Evolutionary conservation across 257 asterid species (phyloP), one percentile per base, ranked within the genome.

Genomic region (Haberlea rhodopensis): DNA sequence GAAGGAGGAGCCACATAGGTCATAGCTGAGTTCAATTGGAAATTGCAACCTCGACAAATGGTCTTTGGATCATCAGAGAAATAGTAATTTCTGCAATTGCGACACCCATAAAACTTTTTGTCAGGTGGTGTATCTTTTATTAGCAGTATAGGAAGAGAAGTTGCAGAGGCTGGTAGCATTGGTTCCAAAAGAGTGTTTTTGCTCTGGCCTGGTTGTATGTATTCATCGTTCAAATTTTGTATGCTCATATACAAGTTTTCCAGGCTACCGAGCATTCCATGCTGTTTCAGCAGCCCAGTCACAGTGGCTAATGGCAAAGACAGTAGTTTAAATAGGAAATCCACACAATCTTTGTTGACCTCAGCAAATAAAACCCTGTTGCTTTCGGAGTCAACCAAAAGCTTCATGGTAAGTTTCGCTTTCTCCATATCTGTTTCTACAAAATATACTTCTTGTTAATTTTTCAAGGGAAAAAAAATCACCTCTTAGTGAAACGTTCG

Each of bases 181-280:
- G 84, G 81, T n/a, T 76, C 67, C 8, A 77, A 20, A 27, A 72
- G 58, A 5, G 29, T 11, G 11, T 76, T 78, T 57, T 76, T 78
- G 24, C 8, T 60, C 48, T 55, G 23, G 56, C 29, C 20, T 0
- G 77, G 64, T 10, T 68, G 78, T 0, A 80, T 27, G 71, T 71
- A 85, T 0, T 57, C 5, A 0, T 66, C 74, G 8, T 64, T 29
- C 8, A 80, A 78, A 7, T 53, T 57, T 25, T 70, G 65, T 4
- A 80, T 8, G 70, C 83, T 80, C 3, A 53, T 23, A 6, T 74
- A 80, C 6, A 77, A 53, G 21, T 74, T 80, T 5, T 62, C 57
- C 16, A 79, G 4, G 3, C 72, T 71, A 0, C 82, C 85, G 31
- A 22, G 52, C 83, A 74, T 78, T 7, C 54, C 58, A 13, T 70